Base-by-base conservation (phyloP, 2,329 filamentous ascomycete species). In the Fusarium oligoseptatum region DNA sequence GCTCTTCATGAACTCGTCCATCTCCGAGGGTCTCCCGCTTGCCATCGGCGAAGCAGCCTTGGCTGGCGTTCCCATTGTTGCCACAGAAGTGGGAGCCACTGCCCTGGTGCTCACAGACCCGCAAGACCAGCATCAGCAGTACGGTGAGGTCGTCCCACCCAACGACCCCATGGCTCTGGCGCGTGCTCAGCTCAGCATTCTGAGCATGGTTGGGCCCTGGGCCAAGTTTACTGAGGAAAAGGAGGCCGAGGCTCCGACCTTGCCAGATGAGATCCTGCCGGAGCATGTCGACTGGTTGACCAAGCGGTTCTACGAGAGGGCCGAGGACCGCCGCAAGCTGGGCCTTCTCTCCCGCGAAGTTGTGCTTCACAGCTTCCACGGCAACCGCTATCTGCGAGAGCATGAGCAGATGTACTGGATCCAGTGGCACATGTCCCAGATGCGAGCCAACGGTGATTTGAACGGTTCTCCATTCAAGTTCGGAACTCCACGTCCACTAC, bases 401-500 rank as follows among this genome's bases (percentile, higher is more conserved):
- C 73, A 76, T 36, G 70, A 76, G 37, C 73, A 75, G 29, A 75
- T 76, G 72, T 75, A 75, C 48, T 76, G 73, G 73, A 63, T 75
- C 7, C 73, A 75, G 27, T 76, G 72, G 72, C 68, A 75, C 7
- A 52, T 52, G 48, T 52, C 62, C 10, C 64, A 67, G 60, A 70
- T 70, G 67, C 61, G 64, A n/a, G 56, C 39, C 9, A 58, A 72
- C 32, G 20, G 64, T 29, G 12, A 7, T 5, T 58, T 72, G 27
- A 41, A 55, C 5, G 37, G 41, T 17, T 50, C 22, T 12, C 63
- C 64, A 3, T 70, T 61, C 67, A 72, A 72, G 55, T 72, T 72
- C 50, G 70, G 70, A 27, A 48, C 63, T 20, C 60, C 67, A 12
- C 41, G 41, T 36, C 70, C 70, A 22, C 67, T 72, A 8, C 67